Percentiles rank a stretch among this genome's conserved stretches.
Conservation (phyloP, 2,329 filamentous ascomycete genomes). For the Nothophaeocryptopus gaeumannii region DNA sequence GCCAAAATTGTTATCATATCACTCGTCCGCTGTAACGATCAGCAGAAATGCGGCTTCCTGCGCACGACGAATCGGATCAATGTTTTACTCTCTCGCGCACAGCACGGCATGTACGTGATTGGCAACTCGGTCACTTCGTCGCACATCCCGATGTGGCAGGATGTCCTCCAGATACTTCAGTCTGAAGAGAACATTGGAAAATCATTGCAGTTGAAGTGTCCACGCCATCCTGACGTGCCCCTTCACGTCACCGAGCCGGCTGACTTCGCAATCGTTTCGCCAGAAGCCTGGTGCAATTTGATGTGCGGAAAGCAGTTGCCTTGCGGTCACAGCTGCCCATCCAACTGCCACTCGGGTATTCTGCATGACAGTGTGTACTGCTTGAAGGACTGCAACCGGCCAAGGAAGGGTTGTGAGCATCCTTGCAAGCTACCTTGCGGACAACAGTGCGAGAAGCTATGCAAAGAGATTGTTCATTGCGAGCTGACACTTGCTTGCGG, state of each 20-base stretch:
- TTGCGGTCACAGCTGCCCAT: constrained; percentile 47
- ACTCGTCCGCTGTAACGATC: constrained; percentile 66
- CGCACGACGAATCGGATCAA: constrained; percentile 67
- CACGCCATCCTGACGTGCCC: constrained; percentile 55
- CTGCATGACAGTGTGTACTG: constrained; percentile 45
- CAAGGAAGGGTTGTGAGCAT: constrained; percentile 41
- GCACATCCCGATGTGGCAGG: constrained; percentile 61
- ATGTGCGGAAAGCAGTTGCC: constrained; percentile 47
- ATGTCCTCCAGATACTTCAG: constrained; percentile 55
- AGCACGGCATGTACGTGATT: constrained; percentile 70
- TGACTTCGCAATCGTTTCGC: constrained; percentile 56
- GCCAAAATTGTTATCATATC: constrained; percentile 69
- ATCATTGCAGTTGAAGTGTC: too few species aligned
- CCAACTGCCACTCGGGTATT: constrained; percentile 45
- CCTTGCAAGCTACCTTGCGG: constrained; percentile 43
- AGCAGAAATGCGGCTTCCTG: constrained; percentile 60
- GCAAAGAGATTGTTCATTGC: constrained; percentile 31
- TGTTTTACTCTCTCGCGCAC: constrained; percentile 64
- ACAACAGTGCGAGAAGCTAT: constrained; percentile 39
- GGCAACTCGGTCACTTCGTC: constrained; percentile 51
- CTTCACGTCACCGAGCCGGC: constrained; percentile 55
- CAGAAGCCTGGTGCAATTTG: constrained; percentile 61
- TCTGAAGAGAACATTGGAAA: constrained; percentile 51
- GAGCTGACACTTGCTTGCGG: constrained; percentile 33
- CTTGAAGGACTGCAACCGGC: constrained; percentile 40